These are phyloP conservation scores for Saksenaea vasiformis DNA, from an alignment of 371 early-diverging fungal species.

Conservation along the genomic window DNA sequence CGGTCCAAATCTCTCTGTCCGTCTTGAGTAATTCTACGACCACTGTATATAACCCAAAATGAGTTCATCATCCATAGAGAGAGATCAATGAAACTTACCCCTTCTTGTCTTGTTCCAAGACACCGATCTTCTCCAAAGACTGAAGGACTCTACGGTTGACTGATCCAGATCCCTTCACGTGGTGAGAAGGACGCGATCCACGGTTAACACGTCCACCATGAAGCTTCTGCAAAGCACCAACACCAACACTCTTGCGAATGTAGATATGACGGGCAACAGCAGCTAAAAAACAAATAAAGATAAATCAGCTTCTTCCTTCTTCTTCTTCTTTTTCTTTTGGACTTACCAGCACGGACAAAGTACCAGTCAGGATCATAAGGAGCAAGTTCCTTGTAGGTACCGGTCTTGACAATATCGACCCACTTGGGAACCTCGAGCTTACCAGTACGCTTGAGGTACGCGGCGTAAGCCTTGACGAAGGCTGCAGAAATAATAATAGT, in stretches of 20 bases:
- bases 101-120: constrained; percentile 87
- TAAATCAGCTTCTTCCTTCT: background rate
- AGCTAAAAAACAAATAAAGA: constrained; percentile 56
- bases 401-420: constrained; percentile 97
- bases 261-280: constrained; percentile 96
- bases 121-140: constrained; percentile 95
- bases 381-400: constrained; percentile 91
- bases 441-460: constrained; percentile 95
- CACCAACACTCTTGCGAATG: constrained; percentile 90
- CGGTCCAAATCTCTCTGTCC: constrained; percentile 88
- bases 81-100: constrained; percentile 54
- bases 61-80: background rate
- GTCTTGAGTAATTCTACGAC: constrained; percentile 80
- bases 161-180: constrained; percentile 84
- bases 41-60: constrained; percentile 50
- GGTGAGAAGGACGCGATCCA: constrained; percentile 92
- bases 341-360: constrained; percentile 92
- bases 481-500: constrained; percentile 29
- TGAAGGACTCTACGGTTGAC: constrained; percentile 93
- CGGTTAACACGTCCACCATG: constrained; percentile 92
- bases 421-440: constrained; percentile 97
- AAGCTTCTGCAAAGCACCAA: constrained; percentile 90
- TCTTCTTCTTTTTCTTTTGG: background rate
- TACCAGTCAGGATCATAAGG: constrained; percentile 98
- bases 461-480: constrained; percentile 96